Conservation (phyloP, 2,329 filamentous ascomycete species). For the Aspergillus udagawae region DNA sequence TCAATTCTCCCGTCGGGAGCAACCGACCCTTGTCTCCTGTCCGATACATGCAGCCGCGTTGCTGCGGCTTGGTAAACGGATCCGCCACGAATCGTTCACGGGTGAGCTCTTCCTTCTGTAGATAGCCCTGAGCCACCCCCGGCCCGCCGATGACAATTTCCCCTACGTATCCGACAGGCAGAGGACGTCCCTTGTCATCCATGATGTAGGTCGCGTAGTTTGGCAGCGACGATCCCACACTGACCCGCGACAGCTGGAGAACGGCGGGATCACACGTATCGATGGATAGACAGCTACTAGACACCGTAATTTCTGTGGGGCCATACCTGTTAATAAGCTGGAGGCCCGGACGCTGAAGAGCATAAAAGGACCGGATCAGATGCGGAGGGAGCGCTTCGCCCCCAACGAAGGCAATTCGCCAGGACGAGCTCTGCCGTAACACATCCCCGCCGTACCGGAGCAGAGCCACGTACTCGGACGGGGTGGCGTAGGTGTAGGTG, state of each 20-base stretch:
- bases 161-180: neutral
- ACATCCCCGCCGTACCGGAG: slow-evolving; percentile 9
- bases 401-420: neutral
- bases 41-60: neutral
- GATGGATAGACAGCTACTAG: too few relatives aligned
- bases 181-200: neutral
- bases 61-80: neutral
- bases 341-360: neutral
- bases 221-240: neutral
- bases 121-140: neutral
- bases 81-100: neutral
- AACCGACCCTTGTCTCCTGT: neutral
- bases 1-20: neutral
- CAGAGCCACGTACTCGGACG: slow-evolving; percentile 17
- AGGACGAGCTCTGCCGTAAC: slow-evolving; percentile 1
- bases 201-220: neutral
- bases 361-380: neutral
- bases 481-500: slow-evolving; percentile 16
- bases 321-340: slow-evolving; percentile 4
- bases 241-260: too few relatives aligned
- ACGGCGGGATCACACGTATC: too few relatives aligned
- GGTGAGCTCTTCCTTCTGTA: neutral
- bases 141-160: neutral
- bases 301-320: neutral
- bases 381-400: neutral